Evolutionary conservation across 495 filamentous ascomycete genomes (phyloP).

Genomic region (Penicillium paxilli): DNA sequence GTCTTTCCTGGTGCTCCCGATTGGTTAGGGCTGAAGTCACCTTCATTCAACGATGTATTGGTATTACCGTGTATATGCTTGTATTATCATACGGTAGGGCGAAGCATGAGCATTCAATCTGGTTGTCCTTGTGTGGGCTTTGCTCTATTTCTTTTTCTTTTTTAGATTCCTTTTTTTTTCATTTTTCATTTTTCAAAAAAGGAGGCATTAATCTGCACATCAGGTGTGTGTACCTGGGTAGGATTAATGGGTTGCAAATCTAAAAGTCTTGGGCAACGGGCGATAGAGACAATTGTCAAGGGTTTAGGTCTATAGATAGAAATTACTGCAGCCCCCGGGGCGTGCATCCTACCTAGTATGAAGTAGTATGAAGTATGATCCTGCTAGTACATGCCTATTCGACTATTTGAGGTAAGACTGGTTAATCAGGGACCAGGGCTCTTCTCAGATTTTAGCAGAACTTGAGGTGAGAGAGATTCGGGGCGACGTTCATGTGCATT

Average conservation of each 20-base stretch:
- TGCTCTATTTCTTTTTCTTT: neutral
- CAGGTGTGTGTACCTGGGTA: neutral
- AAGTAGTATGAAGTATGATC: neutral
- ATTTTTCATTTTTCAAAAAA: neutral
- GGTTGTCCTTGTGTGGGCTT: neutral
- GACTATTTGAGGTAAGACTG: neutral
- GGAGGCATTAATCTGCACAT: neutral
- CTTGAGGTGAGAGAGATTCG: neutral
- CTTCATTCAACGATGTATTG: constrained; percentile 6
- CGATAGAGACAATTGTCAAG: neutral
- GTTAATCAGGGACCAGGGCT: neutral
- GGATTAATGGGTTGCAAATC: neutral
- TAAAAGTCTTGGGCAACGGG: neutral
- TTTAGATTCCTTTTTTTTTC: neutral
- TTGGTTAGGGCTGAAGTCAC: constrained; percentile 10
- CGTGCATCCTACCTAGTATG: neutral
- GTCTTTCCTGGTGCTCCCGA: constrained; percentile 21
- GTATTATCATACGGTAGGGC: constrained; percentile 4
- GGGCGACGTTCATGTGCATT: neutral
- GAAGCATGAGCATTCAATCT: neutral
- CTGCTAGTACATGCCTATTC: neutral
- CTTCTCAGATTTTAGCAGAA: neutral
- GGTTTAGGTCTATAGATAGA: neutral
- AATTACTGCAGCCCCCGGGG: neutral
- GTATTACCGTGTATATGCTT: constrained; percentile 12